Evolutionary conservation across 495 filamentous ascomycete species (phyloP).

Genomic region (Tuber calosporum): DNA sequence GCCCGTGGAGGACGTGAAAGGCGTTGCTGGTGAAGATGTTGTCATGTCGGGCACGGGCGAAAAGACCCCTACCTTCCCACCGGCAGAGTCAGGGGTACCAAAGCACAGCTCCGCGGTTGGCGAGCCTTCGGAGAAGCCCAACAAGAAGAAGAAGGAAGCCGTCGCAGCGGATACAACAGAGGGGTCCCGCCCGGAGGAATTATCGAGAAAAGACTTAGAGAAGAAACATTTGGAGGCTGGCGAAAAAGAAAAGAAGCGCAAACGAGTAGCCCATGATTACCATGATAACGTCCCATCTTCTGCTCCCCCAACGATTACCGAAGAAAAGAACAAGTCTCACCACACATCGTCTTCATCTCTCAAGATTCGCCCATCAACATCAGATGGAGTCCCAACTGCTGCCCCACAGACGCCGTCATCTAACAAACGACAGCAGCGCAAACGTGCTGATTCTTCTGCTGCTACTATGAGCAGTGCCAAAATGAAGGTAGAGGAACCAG

Average conservation of each 20-base stretch:
- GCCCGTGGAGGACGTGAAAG: background rate
- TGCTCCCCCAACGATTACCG: background rate
- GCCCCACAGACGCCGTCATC: constrained; percentile 13
- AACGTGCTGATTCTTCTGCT: constrained; percentile 36
- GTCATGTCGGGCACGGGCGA: constrained; percentile 9
- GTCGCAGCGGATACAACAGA: constrained; percentile 44
- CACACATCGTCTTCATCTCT: background rate
- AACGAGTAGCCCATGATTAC: constrained; percentile 45
- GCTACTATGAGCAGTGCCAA: constrained; percentile 13
- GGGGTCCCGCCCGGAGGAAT: constrained; percentile 39
- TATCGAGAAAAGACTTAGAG: constrained; percentile 27
- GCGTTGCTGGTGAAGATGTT: constrained; percentile 12
- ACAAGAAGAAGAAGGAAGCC: constrained; percentile 66
- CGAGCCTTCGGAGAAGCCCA: constrained; percentile 59
- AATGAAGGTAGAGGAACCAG: constrained; percentile 34
- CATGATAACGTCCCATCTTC: constrained; percentile 41
- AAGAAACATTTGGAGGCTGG: constrained; percentile 59
- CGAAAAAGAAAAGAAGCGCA: constrained; percentile 55
- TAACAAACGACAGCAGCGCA: constrained; percentile 23
- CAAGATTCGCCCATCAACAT: constrained; percentile 28
- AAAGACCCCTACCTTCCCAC: background rate
- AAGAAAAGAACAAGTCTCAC: constrained; percentile 12
- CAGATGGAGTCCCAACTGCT: constrained; percentile 20
- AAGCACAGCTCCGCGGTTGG: constrained; percentile 41
- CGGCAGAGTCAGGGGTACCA: background rate